These are phyloP conservation scores for Fusarium albidum DNA, from an alignment of 2,329 filamentous ascomycete species.

Conservation along the genomic window DNA sequence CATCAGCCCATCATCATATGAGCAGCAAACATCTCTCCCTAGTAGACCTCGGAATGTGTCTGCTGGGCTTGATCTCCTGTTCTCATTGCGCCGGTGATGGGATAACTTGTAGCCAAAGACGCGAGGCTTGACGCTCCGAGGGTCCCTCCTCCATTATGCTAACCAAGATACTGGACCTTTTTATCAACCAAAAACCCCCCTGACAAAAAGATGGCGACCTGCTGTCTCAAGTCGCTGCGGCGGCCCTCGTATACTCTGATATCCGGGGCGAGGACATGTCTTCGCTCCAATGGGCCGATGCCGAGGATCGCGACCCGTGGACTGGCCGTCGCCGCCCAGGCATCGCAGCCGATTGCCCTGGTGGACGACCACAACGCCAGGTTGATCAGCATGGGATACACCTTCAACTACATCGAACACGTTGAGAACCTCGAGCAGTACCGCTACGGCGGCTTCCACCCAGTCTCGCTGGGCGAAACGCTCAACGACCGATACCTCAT, in stretches of 20 bases:
- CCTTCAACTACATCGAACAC: conserved; percentile 33
- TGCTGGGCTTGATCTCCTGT: conserved; percentile 8
- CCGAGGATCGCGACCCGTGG: conserved; percentile 28
- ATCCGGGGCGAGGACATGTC: conserved; percentile 20
- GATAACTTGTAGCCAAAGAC: conserved; percentile 2
- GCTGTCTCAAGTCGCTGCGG: conserved; percentile 33
- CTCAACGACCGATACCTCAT: conserved; percentile 35
- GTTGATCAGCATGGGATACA: conserved; percentile 34
- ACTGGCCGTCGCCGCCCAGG: conserved; percentile 26
- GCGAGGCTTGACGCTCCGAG: conserved; percentile 12
- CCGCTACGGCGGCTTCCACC: conserved; percentile 31
- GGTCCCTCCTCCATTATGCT: conserved; percentile 1
- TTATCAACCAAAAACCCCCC: conserved; percentile 19
- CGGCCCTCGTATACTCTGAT: conserved; percentile 26
- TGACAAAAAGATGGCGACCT: conserved; percentile 26
- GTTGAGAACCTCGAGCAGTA: conserved; percentile 36
- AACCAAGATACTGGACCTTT: conserved; percentile 14
- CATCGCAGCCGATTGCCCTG: conserved; percentile 19
- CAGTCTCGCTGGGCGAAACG: conserved; percentile 31
- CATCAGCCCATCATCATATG: conserved; percentile 24
- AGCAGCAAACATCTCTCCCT: conserved; percentile 28
- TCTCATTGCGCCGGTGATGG: conserved; percentile 7
- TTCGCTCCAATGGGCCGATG: conserved; percentile 18
- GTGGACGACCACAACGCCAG: conserved; percentile 30
- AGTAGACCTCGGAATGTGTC: conserved; percentile 22